Evolutionary conservation across 768 basidiomycete genomes (phyloP).

Genomic region (Strobilomyces echinocephalus): DNA sequence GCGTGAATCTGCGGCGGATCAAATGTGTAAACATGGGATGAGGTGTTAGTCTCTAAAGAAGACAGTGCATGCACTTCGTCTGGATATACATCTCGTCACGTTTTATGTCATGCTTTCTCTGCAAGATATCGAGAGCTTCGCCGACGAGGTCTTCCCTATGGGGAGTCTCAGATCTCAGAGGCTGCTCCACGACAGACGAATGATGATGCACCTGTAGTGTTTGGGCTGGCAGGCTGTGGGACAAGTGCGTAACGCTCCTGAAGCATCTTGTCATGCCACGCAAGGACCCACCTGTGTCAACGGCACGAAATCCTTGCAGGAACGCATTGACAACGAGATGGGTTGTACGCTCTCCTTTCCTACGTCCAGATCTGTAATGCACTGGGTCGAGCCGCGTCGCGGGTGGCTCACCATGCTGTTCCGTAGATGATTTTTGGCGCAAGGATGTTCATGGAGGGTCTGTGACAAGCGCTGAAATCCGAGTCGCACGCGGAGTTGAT

Average conservation of each 20-base stretch:
- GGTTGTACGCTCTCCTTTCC: conserved; percentile 75
- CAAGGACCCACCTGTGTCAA: conserved; percentile 69
- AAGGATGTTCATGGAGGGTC: conserved; percentile 27
- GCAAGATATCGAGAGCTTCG: conserved; percentile 55
- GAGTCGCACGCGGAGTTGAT: conserved; percentile 13
- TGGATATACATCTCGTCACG: conserved; percentile 74
- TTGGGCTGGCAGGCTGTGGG: conserved; percentile 61
- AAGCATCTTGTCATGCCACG: not conserved
- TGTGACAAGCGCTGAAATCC: conserved; percentile 7
- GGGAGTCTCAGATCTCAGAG: not conserved
- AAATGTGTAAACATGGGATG: not conserved
- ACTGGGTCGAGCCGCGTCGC: not conserved
- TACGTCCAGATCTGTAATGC: conserved; percentile 25
- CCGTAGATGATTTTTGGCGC: conserved; percentile 52
- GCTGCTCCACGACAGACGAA: not conserved
- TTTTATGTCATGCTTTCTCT: conserved; percentile 53
- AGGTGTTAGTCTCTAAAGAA: not conserved
- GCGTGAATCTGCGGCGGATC: conserved; percentile 53
- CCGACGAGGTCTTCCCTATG: conserved; percentile 77
- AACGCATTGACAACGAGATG: conserved; percentile 68
- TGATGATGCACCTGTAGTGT: conserved; percentile 54
- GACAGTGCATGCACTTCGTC: conserved; percentile 54
- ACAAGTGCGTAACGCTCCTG: conserved; percentile 13
- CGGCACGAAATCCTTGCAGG: conserved; percentile 69
- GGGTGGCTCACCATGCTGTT: conserved; percentile 49